Conservation (phyloP, 2,329 filamentous ascomycete species). For the Talaromyces marneffei region DNA sequence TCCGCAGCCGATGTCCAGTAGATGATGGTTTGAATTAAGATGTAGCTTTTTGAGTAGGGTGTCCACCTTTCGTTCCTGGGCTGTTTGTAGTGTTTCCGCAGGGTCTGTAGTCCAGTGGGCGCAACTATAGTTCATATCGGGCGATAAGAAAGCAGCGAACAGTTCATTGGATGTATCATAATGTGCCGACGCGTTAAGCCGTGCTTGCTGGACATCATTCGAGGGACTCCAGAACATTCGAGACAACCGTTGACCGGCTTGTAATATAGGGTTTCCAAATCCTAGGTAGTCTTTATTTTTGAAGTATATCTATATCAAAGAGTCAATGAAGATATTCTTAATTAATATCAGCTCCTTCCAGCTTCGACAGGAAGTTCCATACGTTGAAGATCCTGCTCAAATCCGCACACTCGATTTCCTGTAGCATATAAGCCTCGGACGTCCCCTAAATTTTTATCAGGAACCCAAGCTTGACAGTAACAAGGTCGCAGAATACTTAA, state of each 20-base stretch:
- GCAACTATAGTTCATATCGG: conserved; percentile 47
- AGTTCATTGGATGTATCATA: conserved; percentile 56
- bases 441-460: conserved; percentile 48
- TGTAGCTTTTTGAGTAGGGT: conserved; percentile 54
- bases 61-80: conserved; percentile 57
- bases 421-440: conserved; percentile 67
- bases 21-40: conserved; percentile 57
- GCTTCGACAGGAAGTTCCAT: neutral
- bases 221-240: conserved; percentile 50
- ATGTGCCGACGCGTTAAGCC: conserved; percentile 64
- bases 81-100: conserved; percentile 32
- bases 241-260: conserved; percentile 9
- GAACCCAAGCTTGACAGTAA: neutral
- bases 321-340: neutral
- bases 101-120: conserved; percentile 54
- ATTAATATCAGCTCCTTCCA: neutral
- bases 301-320: conserved; percentile 58
- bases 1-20: conserved; percentile 69
- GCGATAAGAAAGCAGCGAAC: conserved; percentile 23
- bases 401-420: conserved; percentile 62
- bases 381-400: conserved; percentile 64
- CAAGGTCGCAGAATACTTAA: neutral
- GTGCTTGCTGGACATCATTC: conserved; percentile 54
- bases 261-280: conserved; percentile 11
- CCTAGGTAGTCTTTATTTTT: conserved; percentile 50